Conservation (phyloP, 2,329 filamentous ascomycete genomes). For the Colletotrichum tamarilloi region DNA sequence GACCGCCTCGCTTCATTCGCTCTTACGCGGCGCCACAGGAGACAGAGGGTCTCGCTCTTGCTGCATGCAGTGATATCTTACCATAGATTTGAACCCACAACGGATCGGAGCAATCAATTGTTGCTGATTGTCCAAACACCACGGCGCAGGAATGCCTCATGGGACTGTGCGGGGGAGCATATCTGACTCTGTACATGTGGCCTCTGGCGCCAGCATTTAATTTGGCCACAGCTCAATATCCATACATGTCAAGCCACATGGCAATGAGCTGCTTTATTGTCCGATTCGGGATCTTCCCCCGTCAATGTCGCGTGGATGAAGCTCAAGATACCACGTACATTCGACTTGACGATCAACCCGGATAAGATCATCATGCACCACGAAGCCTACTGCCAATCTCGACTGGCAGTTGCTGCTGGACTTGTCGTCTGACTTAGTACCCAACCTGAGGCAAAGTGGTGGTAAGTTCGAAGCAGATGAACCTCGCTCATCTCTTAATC, state of each 20-base stretch:
- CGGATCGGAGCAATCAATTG: neutral
- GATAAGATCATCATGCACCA: too few relatives aligned
- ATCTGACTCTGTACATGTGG: neutral
- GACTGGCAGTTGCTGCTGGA: too few relatives aligned
- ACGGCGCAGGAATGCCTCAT: too few relatives aligned
- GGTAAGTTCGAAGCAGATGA: too few relatives aligned
- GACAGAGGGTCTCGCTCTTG: neutral
- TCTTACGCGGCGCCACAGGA: neutral
- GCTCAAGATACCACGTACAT: neutral
- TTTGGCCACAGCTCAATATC: neutral
- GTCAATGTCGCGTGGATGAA: neutral
- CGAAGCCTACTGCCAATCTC: too few relatives aligned
- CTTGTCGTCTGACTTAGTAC: too few relatives aligned
- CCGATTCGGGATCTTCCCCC: neutral
- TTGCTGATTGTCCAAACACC: neutral
- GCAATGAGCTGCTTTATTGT: neutral
- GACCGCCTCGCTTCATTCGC: slow-evolving; percentile 2
- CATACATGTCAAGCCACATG: neutral
- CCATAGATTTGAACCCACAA: too few relatives aligned
- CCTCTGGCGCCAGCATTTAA: neutral
- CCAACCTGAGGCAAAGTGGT: too few relatives aligned
- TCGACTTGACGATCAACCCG: too few relatives aligned
- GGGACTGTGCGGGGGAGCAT: neutral
- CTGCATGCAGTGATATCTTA: neutral
- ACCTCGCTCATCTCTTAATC: too few relatives aligned